phyloP scores from a whole-genome alignment of 2,329 filamentous ascomycete genomes.

The Pestalotiopsis fici region DNA sequence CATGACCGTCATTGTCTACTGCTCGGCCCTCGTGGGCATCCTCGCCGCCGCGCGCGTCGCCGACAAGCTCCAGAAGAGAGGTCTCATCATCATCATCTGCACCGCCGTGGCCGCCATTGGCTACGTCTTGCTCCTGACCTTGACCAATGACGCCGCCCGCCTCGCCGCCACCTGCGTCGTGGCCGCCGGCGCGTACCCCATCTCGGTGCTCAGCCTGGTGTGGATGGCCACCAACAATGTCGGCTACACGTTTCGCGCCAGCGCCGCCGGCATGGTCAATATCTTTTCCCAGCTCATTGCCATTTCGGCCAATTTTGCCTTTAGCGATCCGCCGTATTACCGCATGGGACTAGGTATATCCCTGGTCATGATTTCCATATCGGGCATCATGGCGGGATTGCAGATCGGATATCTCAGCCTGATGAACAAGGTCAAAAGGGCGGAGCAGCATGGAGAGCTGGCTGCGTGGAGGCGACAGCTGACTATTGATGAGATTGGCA shows the following conservation, averaged over 20 bases:
- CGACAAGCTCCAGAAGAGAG: constrained; percentile 21
- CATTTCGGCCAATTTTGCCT: constrained; percentile 12
- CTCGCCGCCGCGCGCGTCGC: constrained; percentile 19
- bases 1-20: constrained; percentile 24
- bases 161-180: constrained; percentile 22
- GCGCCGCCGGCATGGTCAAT: constrained; percentile 14
- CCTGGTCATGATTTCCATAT: constrained; percentile 9
- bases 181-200: constrained; percentile 20
- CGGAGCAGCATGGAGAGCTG: constrained; percentile 1
- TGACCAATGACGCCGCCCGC: constrained; percentile 17
- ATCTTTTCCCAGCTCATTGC: constrained; percentile 14
- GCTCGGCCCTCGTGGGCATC: constrained; percentile 22
- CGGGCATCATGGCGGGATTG: constrained; percentile 5
- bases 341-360: constrained; percentile 9
- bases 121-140: constrained; percentile 21
- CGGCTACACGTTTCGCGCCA: constrained; percentile 20
- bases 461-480: background rate
- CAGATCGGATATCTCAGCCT: background rate
- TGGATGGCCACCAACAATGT: constrained; percentile 25
- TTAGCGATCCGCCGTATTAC: constrained; percentile 10
- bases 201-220: constrained; percentile 19
- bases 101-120: constrained; percentile 16
- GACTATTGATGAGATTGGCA: constrained; percentile 13
- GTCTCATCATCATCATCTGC: constrained; percentile 14
- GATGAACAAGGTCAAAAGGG: constrained; percentile 11